Base-by-base conservation (phyloP, 2,329 filamentous ascomycete species). In the Neofusicoccum sp. region DNA sequence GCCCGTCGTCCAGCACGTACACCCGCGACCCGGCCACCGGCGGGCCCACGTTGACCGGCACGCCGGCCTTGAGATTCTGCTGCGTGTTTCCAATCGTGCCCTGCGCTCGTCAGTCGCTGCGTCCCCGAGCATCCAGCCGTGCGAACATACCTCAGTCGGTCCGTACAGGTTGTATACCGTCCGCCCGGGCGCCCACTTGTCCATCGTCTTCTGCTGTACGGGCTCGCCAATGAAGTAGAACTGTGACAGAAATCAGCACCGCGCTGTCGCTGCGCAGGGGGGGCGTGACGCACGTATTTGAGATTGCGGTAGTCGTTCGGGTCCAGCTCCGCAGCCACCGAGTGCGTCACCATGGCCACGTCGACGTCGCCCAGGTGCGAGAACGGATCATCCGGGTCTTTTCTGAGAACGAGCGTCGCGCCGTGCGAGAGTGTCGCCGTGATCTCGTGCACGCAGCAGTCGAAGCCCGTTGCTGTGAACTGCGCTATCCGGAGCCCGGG, bases 131-230 rank as follows among this genome's bases (percentile, higher is more conserved):
- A 14, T 38, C n/a, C 11, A 6, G 38, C 20, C 6, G 38, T 8
- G 38, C 1, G 6, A 9, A 41, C 38, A 6, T 41, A 41, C 38
- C 63, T 79, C 78, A 0, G 75, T 78, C 4, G 79, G 79, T 0
- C 78, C 78, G 58, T 80, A 81, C 70, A 75, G 73, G 62, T 80
- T 80, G 65, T 72, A 78, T 1, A 78, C 26, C 1, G 28, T 38
- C 28, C 62, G 68, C n/a, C 47, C 48, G 5, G 40, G 20, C 2
- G 70, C 62, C 77, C 77, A 79, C 1, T 6, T 53, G 49, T 78
- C 72, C 31, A 58, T 65, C 1, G 75, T 62, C 4, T 47, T 40
- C 63, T 76, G 73, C 1, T 73, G 66, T 3, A 79, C 71, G 0
- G 69, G 59, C 63, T 79, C 77, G 0, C 76, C 75, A 1, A 72